Percentiles rank a stretch among this genome's conserved stretches.
Conservation (phyloP, 1,139 yeast genomes). For the Debaryomyces sp. region DNA sequence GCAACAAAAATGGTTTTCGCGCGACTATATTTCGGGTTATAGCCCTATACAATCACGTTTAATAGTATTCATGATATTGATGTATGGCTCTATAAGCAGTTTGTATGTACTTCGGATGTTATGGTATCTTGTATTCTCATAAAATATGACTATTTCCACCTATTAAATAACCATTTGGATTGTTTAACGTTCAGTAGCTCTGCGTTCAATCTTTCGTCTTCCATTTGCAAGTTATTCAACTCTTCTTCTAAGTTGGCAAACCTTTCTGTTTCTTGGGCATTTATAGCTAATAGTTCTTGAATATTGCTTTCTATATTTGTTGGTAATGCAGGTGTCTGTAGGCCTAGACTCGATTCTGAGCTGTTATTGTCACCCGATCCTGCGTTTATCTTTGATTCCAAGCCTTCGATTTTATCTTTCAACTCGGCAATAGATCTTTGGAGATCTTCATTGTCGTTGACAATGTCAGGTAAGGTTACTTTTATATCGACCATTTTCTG, state of each 20-base stretch:
- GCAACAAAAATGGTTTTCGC: constrained; percentile 1
- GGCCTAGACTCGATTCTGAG: constrained; percentile 5
- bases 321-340: constrained; percentile 35
- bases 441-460: constrained; percentile 73
- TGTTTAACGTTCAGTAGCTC: constrained; percentile 29
- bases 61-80: background rate
- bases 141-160: constrained; percentile 23
- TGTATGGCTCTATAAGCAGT: background rate
- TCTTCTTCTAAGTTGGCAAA: constrained; percentile 56
- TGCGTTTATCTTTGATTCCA: constrained; percentile 42
- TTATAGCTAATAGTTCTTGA: constrained; percentile 44
- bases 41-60: constrained; percentile 11
- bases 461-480: constrained; percentile 52
- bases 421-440: constrained; percentile 65
- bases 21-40: constrained; percentile 9
- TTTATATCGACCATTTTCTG: constrained; percentile 46
- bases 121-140: background rate
- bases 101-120: background rate
- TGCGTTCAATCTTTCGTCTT: constrained; percentile 31
- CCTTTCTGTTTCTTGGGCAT: constrained; percentile 65
- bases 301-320: constrained; percentile 49
- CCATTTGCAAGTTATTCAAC: constrained; percentile 28
- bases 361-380: constrained; percentile 13
- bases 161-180: constrained; percentile 33
- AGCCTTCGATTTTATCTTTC: constrained; percentile 52